Evolutionary conservation across 805 yeast genomes (phyloP).

Genomic region (Wickerhamomyces alni): DNA sequence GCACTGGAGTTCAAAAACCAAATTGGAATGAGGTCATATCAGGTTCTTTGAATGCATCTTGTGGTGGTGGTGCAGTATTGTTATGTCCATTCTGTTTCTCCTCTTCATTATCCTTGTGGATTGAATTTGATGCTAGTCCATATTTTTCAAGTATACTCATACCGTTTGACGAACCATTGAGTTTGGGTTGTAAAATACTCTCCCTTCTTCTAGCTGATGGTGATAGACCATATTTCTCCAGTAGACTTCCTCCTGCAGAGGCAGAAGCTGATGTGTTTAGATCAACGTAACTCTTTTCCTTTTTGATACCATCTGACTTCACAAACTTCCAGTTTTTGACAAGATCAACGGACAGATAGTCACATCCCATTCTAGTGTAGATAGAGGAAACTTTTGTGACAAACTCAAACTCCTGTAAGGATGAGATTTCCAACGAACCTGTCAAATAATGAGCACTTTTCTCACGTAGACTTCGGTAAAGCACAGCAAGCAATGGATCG

Average conservation of each 20-base stretch:
- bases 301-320: conserved; percentile 13
- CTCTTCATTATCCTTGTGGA: conserved; percentile 12
- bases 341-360: conserved; percentile 59
- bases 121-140: conserved; percentile 19
- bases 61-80: conserved; percentile 35
- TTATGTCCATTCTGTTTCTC: conserved; percentile 6
- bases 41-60: conserved; percentile 58
- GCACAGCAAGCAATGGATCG: conserved; percentile 73
- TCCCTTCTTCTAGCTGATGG: conserved; percentile 19
- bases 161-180: conserved; percentile 1
- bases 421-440: conserved; percentile 38
- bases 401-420: conserved; percentile 51
- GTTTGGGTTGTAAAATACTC: conserved; percentile 11
- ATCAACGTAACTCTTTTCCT: conserved; percentile 8
- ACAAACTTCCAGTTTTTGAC: conserved; percentile 64
- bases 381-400: conserved; percentile 58
- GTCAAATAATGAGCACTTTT: conserved; percentile 42
- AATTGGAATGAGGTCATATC: conserved; percentile 72
- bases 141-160: conserved; percentile 23
- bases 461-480: conserved; percentile 58
- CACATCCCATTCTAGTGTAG: conserved; percentile 89
- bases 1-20: too few relatives aligned
- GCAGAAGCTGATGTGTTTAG: conserved; percentile 3
- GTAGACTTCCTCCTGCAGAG: conserved; percentile 5
- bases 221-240: conserved; percentile 22